Conservation (phyloP, 768 basidiomycete genomes). For the Suillus paluster region DNA sequence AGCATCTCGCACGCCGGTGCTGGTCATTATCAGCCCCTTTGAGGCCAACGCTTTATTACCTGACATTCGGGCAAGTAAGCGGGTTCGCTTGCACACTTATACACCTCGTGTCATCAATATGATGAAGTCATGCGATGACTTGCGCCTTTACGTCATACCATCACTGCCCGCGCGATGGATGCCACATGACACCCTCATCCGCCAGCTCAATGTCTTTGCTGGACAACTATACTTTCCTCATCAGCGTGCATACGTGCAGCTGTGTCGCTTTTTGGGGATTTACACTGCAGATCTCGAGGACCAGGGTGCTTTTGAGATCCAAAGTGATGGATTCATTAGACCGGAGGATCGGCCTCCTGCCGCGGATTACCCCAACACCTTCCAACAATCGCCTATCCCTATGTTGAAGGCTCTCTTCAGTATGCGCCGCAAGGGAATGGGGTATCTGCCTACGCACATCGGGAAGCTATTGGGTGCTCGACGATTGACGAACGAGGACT, state of each 20-base stretch:
- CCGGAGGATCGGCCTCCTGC: slow-evolving; percentile 3
- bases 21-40: slow-evolving; percentile 44
- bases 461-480: slow-evolving; percentile 19
- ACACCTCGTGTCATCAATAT: slow-evolving; percentile 37
- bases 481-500: slow-evolving; percentile 10
- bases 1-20: neutral
- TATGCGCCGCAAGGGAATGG: slow-evolving; percentile 22
- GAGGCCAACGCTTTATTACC: slow-evolving; percentile 43
- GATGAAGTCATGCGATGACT: slow-evolving; percentile 41
- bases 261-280: slow-evolving; percentile 24
- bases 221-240: slow-evolving; percentile 28
- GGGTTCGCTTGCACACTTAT: slow-evolving; percentile 44
- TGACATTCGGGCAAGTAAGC: slow-evolving; percentile 33
- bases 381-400: slow-evolving; percentile 12
- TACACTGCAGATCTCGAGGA: slow-evolving; percentile 25
- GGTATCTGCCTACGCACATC: slow-evolving; percentile 16
- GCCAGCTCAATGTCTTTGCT: slow-evolving; percentile 25
- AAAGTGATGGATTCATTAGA: slow-evolving; percentile 18
- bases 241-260: slow-evolving; percentile 17
- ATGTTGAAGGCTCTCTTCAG: slow-evolving; percentile 33
- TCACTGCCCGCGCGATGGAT: slow-evolving; percentile 8
- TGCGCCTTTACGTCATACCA: slow-evolving; percentile 36
- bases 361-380: neutral
- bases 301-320: neutral
- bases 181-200: slow-evolving; percentile 13